Conservation (phyloP, 768 basidiomycete species). For the Myochromella boudieri region DNA sequence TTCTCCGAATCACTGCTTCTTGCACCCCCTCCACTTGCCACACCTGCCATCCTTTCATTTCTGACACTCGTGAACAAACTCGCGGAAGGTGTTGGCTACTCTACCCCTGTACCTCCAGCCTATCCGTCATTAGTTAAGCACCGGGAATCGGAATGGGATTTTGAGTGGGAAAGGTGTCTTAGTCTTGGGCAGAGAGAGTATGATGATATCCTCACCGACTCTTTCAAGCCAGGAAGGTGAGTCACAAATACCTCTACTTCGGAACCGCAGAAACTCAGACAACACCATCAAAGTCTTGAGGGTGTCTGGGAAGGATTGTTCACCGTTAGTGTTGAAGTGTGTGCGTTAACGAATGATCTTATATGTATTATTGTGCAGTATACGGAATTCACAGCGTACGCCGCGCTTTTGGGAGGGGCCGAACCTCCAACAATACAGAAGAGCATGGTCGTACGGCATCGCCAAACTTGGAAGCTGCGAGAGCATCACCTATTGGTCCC, state of each 20-base stretch:
- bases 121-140: constrained; percentile 24
- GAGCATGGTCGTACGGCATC: constrained; percentile 77
- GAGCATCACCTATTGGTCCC: constrained; percentile 61
- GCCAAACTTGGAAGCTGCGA: constrained; percentile 86
- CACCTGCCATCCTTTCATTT: constrained; percentile 73
- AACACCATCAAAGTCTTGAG: constrained; percentile 46
- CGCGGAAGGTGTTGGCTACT: constrained; percentile 24
- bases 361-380: constrained; percentile 44
- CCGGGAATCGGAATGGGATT: constrained; percentile 60
- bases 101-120: constrained; percentile 34
- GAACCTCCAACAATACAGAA: constrained; percentile 66
- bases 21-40: constrained; percentile 59
- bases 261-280: constrained; percentile 4
- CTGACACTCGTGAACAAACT: constrained; percentile 50
- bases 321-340: constrained; percentile 44
- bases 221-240: constrained; percentile 61
- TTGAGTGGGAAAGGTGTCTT: constrained; percentile 65
- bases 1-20: constrained; percentile 48
- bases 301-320: constrained; percentile 83
- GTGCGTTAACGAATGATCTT: not conserved
- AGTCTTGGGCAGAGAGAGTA: constrained; percentile 32
- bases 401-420: constrained; percentile 69
- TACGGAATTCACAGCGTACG: constrained; percentile 84
- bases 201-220: constrained; percentile 35
- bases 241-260: not conserved